Conservation (phyloP, 139 green algal genomes). For the Yamagishiella unicocca region DNA sequence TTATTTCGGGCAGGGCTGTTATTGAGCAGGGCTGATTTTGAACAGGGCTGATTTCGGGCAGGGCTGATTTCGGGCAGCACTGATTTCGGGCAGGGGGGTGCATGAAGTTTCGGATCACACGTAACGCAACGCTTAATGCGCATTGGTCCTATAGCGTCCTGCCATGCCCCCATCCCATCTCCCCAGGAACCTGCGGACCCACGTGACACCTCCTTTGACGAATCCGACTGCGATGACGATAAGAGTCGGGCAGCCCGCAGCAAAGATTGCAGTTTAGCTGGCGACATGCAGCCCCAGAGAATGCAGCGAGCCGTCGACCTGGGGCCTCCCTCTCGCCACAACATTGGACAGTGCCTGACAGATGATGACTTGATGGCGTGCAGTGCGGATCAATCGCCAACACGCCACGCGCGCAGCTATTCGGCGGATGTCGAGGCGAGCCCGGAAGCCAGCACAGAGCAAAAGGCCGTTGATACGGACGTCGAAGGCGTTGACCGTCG, state of each 20-base stretch:
- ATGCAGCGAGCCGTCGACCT: not conserved
- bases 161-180: not conserved
- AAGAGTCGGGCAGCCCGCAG: not conserved
- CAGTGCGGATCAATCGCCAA: slow-evolving; percentile 14
- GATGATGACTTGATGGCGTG: not conserved
- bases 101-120: too few relatives aligned
- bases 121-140: not conserved
- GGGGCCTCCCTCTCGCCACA: not conserved
- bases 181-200: not conserved
- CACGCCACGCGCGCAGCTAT: not conserved
- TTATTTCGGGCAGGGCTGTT: too few relatives aligned
- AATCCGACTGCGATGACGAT: not conserved
- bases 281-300: not conserved
- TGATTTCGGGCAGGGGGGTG: not conserved
- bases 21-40: too few relatives aligned
- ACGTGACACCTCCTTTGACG: slow-evolving; percentile 11
- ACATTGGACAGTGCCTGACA: not conserved
- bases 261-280: not conserved
- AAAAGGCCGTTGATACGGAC: not conserved
- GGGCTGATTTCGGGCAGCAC: not conserved
- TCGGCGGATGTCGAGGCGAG: not conserved
- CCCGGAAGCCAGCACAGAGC: not conserved
- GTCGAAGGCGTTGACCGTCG: not conserved
- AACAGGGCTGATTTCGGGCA: too few relatives aligned
- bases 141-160: not conserved